Evolutionary conservation across 441 rosid genomes (phyloP).

Genomic region (Hypseocharis bilobata): DNA sequence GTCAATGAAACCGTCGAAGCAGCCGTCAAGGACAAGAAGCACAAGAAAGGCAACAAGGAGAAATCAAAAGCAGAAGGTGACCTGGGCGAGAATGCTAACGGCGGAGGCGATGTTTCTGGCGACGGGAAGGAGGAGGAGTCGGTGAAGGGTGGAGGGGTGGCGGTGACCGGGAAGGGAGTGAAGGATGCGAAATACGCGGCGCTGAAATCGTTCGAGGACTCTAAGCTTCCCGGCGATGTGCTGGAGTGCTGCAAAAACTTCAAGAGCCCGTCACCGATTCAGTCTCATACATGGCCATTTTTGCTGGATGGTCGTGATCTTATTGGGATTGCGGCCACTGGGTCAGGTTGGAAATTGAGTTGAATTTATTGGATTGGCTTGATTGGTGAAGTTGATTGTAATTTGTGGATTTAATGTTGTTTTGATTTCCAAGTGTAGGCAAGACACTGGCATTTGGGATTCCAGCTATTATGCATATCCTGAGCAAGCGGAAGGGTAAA

Average conservation of each 20-base stretch:
- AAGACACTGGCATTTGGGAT: conserved; percentile 86
- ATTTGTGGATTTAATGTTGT: not conserved
- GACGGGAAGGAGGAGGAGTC: conserved; percentile 17
- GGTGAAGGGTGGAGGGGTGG: conserved; percentile 22
- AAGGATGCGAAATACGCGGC: conserved; percentile 55
- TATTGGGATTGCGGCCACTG: conserved; percentile 82
- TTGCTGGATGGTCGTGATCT: conserved; percentile 77
- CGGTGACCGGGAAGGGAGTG: conserved; percentile 50
- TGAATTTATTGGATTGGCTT: not conserved
- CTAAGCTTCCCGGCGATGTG: conserved; percentile 57
- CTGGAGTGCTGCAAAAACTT: conserved; percentile 63
- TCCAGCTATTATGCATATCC: conserved; percentile 71
- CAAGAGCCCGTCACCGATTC: conserved; percentile 72
- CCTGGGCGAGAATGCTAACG: not conserved
- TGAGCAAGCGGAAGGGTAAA: conserved; percentile 55
- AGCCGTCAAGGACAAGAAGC: conserved; percentile 29
- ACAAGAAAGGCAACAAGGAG: conserved; percentile 24
- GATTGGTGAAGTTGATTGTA: not conserved
- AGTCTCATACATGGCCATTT: conserved; percentile 87
- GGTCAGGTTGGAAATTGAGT: conserved; percentile 49
- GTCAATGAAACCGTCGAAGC: conserved; percentile 15
- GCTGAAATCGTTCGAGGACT: conserved; percentile 41
- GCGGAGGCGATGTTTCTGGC: not conserved
- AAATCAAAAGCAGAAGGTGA: not conserved
- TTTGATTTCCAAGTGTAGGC: conserved; percentile 27